Base-by-base conservation (phyloP, 495 filamentous ascomycete species). In the Penicillium cosmopolitanum region DNA sequence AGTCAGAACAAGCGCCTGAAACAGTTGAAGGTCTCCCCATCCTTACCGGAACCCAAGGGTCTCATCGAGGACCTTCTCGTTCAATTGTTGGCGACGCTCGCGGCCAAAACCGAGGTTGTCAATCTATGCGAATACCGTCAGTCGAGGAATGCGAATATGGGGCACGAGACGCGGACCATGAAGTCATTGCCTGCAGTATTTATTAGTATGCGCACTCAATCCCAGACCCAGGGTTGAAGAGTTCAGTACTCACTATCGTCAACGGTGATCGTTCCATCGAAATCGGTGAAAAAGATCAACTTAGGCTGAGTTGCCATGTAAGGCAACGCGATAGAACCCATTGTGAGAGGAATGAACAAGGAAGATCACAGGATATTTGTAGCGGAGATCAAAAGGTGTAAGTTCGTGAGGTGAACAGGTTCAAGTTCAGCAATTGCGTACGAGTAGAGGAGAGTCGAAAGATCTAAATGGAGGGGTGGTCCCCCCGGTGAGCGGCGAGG, bases 211-310 rank as follows among this genome's bases (percentile, higher is more conserved):
- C 8, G 36, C 12, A 38, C 12, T 38, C 28, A 38, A 13, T n/a
- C 4, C 36, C 36, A 38, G 36, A n/a, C 15, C 11, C 12, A 10
- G 21, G 21, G 40, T 36, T 42, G 36, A 48, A 33, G 5, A 31
- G 28, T 31, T 31, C 28, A 31, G 36, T 33, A 78, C 85, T 72
- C 64, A 86, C 87, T 94, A 77, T 97, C 92, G 64, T 89, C 83
- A 56, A 90, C 78, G 33, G 93, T 97, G 66, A 98, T 95, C 34
- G 95, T 97, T 53, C 94, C 94, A 69, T 98, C 94, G 63, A 98
- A 98, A 74, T 98, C 94, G 42, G 93, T 94, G 80, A 97, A 98
- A 81, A 98, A 96, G 74, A 98, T 95, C 79, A 88, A 87, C 72
- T 91, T 89, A 34, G 89, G 89, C 63, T 84, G 82, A 15, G 85